phyloP scores from a whole-genome alignment of 202 grass and related monocot genomes.

The Eragrostis tef region DNA sequence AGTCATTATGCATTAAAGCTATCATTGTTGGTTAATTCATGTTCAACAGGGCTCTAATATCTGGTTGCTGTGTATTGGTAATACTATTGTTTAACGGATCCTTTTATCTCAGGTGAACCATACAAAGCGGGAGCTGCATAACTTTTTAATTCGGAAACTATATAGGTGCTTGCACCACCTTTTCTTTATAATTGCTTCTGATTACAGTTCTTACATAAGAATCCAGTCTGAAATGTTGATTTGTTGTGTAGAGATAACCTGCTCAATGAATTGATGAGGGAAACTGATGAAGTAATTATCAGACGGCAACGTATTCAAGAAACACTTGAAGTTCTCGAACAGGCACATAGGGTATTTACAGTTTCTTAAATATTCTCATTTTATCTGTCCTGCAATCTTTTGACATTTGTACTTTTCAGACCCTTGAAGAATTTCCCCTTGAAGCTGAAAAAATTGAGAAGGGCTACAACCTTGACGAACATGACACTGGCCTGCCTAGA shows the following conservation, averaged over 20 bases:
- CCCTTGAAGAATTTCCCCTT: conserved; percentile 73
- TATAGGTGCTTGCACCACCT: conserved; percentile 62
- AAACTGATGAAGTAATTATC: conserved; percentile 80
- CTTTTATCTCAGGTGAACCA: conserved; percentile 73
- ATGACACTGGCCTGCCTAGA: conserved; percentile 62
- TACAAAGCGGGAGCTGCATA: conserved; percentile 89
- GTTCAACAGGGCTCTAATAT: conserved; percentile 16
- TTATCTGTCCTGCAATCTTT: conserved; percentile 17
- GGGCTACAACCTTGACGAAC: conserved; percentile 49
- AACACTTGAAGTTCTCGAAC: conserved; percentile 71
- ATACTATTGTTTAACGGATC: conserved; percentile 26
- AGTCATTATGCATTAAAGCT: conserved; percentile 7
- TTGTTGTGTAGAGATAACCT: conserved; percentile 61
- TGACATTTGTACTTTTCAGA: conserved; percentile 59
- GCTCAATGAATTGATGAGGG: conserved; percentile 87
- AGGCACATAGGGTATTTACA: conserved; percentile 72
- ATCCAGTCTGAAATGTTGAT: conserved; percentile 28
- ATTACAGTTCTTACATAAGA: conserved; percentile 14
- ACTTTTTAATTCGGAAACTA: conserved; percentile 81
- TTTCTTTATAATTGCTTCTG: conserved; percentile 33
- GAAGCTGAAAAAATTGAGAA: conserved; percentile 84
- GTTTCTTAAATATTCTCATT: conserved; percentile 10
- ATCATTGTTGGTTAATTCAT: conserved; percentile 10
- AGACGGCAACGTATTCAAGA: conserved; percentile 78
- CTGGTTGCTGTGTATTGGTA: neutral